Evolutionary conservation across 768 basidiomycete genomes (phyloP).

Genomic region (Termitomyces heimii): DNA sequence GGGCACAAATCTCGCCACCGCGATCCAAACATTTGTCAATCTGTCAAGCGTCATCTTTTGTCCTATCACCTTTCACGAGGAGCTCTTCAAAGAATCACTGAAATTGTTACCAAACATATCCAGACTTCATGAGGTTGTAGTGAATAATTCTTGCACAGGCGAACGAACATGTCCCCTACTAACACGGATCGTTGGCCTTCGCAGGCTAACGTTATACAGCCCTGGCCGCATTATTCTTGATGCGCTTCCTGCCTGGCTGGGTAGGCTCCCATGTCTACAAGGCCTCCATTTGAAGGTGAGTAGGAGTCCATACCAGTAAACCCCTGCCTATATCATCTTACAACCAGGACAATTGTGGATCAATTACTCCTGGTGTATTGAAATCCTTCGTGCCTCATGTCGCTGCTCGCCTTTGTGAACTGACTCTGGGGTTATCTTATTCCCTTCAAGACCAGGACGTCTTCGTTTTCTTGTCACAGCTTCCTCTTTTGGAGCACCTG

Average conservation of each 20-base stretch:
- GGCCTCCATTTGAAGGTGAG: constrained; percentile 40
- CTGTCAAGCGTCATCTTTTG: constrained; percentile 26
- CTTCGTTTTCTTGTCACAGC: constrained; percentile 37
- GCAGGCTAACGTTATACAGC: constrained; percentile 24
- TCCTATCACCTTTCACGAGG: constrained; percentile 26
- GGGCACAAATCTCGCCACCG: constrained; percentile 20
- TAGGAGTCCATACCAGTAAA: neutral
- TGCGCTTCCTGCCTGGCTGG: constrained; percentile 40
- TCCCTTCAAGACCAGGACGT: constrained; percentile 50
- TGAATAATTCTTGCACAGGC: constrained; percentile 30
- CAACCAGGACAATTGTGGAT: constrained; percentile 52
- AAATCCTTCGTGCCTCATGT: constrained; percentile 36
- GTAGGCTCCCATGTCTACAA: constrained; percentile 24
- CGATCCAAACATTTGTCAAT: constrained; percentile 24
- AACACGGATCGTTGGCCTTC: constrained; percentile 22
- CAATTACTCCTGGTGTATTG: constrained; percentile 56
- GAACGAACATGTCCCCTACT: constrained; percentile 24
- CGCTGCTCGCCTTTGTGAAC: constrained; percentile 22
- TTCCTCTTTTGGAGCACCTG: constrained; percentile 32
- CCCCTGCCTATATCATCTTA: neutral
- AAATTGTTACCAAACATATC: constrained; percentile 13
- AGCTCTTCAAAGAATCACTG: constrained; percentile 26
- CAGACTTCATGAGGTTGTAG: constrained; percentile 22
- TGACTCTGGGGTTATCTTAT: constrained; percentile 53
- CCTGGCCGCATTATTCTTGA: constrained; percentile 36